phyloP scores from a whole-genome alignment of 768 basidiomycete genomes.

The Termitomyces sp. region DNA sequence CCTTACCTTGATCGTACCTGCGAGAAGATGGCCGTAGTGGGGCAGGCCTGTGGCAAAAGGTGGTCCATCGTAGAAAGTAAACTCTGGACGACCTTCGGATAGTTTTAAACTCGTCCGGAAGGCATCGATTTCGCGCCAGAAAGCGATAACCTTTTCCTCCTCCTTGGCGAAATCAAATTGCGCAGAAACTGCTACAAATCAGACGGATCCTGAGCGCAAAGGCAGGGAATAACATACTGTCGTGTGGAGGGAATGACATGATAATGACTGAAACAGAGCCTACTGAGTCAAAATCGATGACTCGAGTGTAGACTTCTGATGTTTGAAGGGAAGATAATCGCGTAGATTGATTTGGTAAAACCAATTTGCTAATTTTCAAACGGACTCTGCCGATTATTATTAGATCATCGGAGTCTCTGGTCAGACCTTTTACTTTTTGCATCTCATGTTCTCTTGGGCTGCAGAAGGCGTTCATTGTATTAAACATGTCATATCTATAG shows the following conservation, averaged over 20 bases:
- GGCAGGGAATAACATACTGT: conserved; percentile 48
- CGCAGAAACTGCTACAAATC: conserved; percentile 53
- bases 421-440: too few species aligned
- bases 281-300: conserved; percentile 11
- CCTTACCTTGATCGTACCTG: conserved; percentile 86
- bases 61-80: conserved; percentile 95
- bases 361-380: conserved; percentile 7
- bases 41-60: conserved; percentile 97
- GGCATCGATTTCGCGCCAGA: conserved; percentile 96
- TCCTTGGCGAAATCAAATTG: conserved; percentile 84
- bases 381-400: conserved; percentile 18
- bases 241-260: conserved; percentile 72
- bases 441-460: too few species aligned
- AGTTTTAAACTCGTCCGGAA: conserved; percentile 93
- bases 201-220: conserved; percentile 11
- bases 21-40: conserved; percentile 92
- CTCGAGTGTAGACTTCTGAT: conserved; percentile 12
- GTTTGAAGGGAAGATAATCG: conserved; percentile 15
- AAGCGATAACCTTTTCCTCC: conserved; percentile 86
- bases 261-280: conserved; percentile 6
- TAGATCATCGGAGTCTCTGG: neutral
- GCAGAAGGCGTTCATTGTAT: too few species aligned
- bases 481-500: too few species aligned
- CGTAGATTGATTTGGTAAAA: conserved; percentile 16
- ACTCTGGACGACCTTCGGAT: conserved; percentile 87